Evolutionary conservation across 176 grass and related monocot species (phyloP), one percentile per base, ranked within the genome.

Genomic region (Aegilops longissima): DNA sequence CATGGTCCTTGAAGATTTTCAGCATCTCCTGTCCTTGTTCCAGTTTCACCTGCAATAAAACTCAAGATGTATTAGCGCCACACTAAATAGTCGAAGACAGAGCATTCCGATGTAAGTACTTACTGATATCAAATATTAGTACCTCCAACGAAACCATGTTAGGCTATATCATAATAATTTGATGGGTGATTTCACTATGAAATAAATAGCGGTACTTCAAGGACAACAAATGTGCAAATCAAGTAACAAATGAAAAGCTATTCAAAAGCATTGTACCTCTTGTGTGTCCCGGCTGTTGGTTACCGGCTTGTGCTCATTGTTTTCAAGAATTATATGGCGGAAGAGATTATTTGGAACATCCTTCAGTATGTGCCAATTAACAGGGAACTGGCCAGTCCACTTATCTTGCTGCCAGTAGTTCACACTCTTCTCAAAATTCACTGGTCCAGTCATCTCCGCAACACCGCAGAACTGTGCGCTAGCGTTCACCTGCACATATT

Each of bases 321-420:
- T 95, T 73, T 95, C 91, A 45, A 95, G 86, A 87, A 95, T 91
- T 81, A 95, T 95, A 83, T 91, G 91, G 16, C 91, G 93, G 82
- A 95, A 93, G 7, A 95, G 76, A 85, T 95, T 95, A 83, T 95
- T 95, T 9, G 91, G 93, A 8, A 93, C 93, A 80, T 95, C 93
- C 89, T 91, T 95, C 84, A 93, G 88, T 17, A 95, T 89, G 51
- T 82, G 88, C 93, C 93, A 95, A 56, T 93, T 95, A 54, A 95
- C 93, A 82, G 93, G 90, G 65, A 95, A 95, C 52, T 91, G 91
- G 9, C 93, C 90, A 52, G 83, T 93, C 93, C 93, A 95, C 81
- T 93, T 93, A 83, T 95, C 91, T 85, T 95, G 93, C 47, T 95
- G 93, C 93, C 93, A 95, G 65, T 93, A 95, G 69, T 91, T 81